Evolutionary conservation across 2,329 filamentous ascomycete genomes (phyloP).

Genomic region (Coniochaeta pulveracea): DNA sequence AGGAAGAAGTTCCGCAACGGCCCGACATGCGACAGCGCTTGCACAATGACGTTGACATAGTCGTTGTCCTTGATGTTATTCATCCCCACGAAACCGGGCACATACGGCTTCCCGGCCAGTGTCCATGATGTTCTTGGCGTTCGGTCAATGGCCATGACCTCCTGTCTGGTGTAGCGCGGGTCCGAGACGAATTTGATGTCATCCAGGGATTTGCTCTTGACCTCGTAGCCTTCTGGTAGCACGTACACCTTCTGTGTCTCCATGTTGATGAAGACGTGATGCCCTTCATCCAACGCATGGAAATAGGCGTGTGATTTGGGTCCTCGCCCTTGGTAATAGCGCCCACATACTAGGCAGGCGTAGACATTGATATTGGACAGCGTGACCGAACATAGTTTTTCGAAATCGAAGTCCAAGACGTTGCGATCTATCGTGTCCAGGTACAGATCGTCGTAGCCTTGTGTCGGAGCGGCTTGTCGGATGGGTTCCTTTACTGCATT

Average conservation of each 20-base stretch:
- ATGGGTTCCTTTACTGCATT: constrained; percentile 32
- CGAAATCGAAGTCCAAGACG: constrained; percentile 95
- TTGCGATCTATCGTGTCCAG: constrained; percentile 92
- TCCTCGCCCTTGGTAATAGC: constrained; percentile 90
- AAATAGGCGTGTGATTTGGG: constrained; percentile 96
- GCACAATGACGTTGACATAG: constrained; percentile 91
- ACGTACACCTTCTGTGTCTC: constrained; percentile 84
- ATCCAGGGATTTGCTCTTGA: constrained; percentile 85
- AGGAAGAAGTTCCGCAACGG: constrained; percentile 88
- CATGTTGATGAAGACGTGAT: constrained; percentile 99
- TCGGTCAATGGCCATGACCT: constrained; percentile 72
- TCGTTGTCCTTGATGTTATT: constrained; percentile 99
- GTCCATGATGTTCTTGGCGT: constrained; percentile 57
- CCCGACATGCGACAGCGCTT: constrained; percentile 79
- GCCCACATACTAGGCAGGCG: constrained; percentile 93
- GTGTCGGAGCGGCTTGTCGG: constrained; percentile 67
- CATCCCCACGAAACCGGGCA: constrained; percentile 93
- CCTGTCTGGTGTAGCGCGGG: constrained; percentile 68
- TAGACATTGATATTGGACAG: constrained; percentile 98
- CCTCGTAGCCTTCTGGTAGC: constrained; percentile 92
- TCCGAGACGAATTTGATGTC: constrained; percentile 98
- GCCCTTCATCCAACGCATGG: constrained; percentile 85
- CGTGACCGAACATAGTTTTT: constrained; percentile 93
- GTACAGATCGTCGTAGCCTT: constrained; percentile 91
- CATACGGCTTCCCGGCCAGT: constrained; percentile 72